Evolutionary conservation across 2,329 filamentous ascomycete genomes (phyloP), one percentile per base, ranked within the genome.

Genomic region (Cytospora piceicola): DNA sequence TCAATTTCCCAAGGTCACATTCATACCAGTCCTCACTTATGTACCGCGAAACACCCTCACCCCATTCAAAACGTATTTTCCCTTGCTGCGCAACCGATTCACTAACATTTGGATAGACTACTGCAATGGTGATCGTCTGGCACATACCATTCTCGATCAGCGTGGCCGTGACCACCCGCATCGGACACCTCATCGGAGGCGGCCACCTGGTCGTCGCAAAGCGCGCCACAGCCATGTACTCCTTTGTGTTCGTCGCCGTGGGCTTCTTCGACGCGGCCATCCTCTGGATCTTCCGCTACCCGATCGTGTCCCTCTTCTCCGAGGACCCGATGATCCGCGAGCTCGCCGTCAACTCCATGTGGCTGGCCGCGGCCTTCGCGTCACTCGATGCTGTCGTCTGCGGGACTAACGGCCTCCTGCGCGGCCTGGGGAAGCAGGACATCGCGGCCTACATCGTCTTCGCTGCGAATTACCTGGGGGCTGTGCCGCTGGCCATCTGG

Each of bases 61-160:
- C 42, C 20, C 20, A 6, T 7, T 34, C 12, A 29, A 29, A 29
- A 29, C 27, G 27, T 15, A n/a, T n/a, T 3, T n/a, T 14, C 8
- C 8, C n/a, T 4, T 11, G 1, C 6, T 52, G 4, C 30, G 9
- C 12, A 8, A 36, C 17, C 20, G n/a, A 1, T 2, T 22, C 3
- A 42, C 46, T 60, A 20, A 61, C 57, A 12, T 11, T 8, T 15
- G 27, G 1, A 17, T 22, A 68, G 66, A 78, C 75, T 6, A 80
- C 79, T 0, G 74, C 77, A 0, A 78, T 77, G 2, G 73, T 79
- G 24, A 73, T 80, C 1, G 74, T 76, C 54, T 81, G 78, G 77
- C 79, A 80, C 59, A 75, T 80, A 9, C 79, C 79, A 0, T 81
- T 81, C 67, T 79, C 77, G 1, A 71, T 80, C 32, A 76, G 77